Evolutionary conservation across 306 rosid species (phyloP), one percentile per base, ranked within the genome.

Genomic region (Medicago truncatula): DNA sequence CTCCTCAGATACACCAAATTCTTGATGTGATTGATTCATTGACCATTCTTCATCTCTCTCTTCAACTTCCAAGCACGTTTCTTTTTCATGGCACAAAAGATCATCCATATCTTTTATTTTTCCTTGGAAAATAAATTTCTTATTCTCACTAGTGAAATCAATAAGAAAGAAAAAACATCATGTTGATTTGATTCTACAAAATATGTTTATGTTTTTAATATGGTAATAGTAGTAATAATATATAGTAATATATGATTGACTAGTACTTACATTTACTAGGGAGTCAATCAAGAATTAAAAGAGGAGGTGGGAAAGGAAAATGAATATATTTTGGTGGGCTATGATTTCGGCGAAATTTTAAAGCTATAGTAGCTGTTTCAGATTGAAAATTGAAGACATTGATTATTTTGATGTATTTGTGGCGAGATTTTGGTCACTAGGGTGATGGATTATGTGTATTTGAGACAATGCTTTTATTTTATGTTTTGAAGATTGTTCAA

Each of bases 81-180:
- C 77, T 13, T 81, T 83, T 84, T 84, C 93, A 74, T 76, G 82
- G 76, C 90, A 70, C 8, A 79, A 57, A 54, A 69, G 81, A 54
- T 85, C 86, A 14, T 71, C 92, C 92, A 87, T 56, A 11, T 4
- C 13, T 54, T 54, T 54, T 9, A 31, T 0, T 54, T 54, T 54
- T 18, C 34, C 31, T 56, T 18, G 31, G 61, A 56, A 20, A 20
- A 20, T 1, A 54, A 56, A 18, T 1, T 17, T 15, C 23, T 54
- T 36, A 66, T 59, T 53, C 1, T 14, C 1, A 5, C 9, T 8
- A 36, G 68, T 38, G 46, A 80, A 73, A 49, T 18, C 46, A 71
- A 65, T 28, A 71, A 52, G 21, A 73, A 38, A 44, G 74, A 6
- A 17, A 64, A 65, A 56, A 9, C 7, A 59, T 18, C 64, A 57